Conservation (phyloP, 2,329 filamentous ascomycete species). For the Biscogniauxia mediterranea region DNA sequence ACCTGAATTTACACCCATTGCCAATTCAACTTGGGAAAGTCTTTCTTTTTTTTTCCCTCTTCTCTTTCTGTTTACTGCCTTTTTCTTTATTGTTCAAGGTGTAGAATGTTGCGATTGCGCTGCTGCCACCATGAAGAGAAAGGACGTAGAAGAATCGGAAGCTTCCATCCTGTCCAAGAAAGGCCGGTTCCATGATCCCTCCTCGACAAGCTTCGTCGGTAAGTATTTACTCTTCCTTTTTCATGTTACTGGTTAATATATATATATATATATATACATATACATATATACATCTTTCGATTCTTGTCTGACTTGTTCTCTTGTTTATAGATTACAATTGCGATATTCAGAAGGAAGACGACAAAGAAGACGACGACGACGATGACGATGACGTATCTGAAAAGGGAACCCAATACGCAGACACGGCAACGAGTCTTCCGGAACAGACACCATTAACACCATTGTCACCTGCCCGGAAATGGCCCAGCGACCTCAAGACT, state of each 20-base stretch:
- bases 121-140: constrained; percentile 25
- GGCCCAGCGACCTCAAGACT: constrained; percentile 72
- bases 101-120: constrained; percentile 5
- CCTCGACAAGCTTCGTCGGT: constrained; percentile 9
- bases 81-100: not conserved
- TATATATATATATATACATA: too few relatives aligned
- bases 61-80: too few relatives aligned
- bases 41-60: too few relatives aligned
- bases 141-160: constrained; percentile 12
- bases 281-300: too few relatives aligned
- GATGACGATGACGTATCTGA: constrained; percentile 19
- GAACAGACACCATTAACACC: constrained; percentile 48
- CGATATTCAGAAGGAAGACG: constrained; percentile 1
- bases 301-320: not conserved
- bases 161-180: constrained; percentile 18
- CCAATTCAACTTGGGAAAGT: too few relatives aligned
- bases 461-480: constrained; percentile 51
- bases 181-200: constrained; percentile 6
- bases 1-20: too few relatives aligned
- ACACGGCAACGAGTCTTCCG: constrained; percentile 15
- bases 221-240: constrained; percentile 62
- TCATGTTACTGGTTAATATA: constrained; percentile 53
- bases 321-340: too few relatives aligned
- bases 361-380: constrained; percentile 5
- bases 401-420: constrained; percentile 20